phyloP scores from a whole-genome alignment of 2,329 filamentous ascomycete species.

The Pyricularia pennisetigena region DNA sequence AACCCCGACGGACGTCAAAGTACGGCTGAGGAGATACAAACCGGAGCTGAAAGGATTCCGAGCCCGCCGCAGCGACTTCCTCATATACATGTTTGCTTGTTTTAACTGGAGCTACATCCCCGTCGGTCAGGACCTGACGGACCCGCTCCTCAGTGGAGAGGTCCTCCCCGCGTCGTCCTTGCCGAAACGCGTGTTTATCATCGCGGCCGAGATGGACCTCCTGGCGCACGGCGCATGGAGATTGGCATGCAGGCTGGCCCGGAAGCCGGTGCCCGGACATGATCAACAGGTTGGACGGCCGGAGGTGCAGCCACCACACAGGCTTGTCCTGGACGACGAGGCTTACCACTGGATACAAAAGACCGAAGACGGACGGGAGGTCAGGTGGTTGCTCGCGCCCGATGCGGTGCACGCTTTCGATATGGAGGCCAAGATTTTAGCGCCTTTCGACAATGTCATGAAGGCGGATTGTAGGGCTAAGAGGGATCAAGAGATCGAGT shows the following conservation, averaged over 20 bases:
- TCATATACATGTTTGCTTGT: slow-evolving; percentile 14
- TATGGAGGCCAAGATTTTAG: slow-evolving; percentile 11
- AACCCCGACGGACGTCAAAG: slow-evolving; percentile 17
- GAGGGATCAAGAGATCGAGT: slow-evolving; percentile 14
- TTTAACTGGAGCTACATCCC: slow-evolving; percentile 31
- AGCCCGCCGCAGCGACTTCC: slow-evolving; percentile 13
- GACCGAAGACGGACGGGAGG: slow-evolving; percentile 10
- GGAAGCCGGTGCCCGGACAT: slow-evolving; percentile 15
- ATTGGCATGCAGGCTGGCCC: slow-evolving; percentile 23
- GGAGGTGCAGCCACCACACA: slow-evolving; percentile 11
- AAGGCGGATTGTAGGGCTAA: slow-evolving; percentile 16
- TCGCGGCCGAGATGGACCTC: slow-evolving; percentile 33
- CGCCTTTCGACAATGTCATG: slow-evolving; percentile 11
- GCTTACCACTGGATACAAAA: slow-evolving; percentile 16
- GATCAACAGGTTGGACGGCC: slow-evolving; percentile 19
- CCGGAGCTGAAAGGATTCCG: slow-evolving; percentile 17
- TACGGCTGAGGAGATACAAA: slow-evolving; percentile 22
- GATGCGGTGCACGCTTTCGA: slow-evolving; percentile 22
- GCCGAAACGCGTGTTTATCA: slow-evolving; percentile 29
- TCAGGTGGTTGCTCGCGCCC: slow-evolving; percentile 21
- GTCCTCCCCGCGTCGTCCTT: slow-evolving; percentile 21
- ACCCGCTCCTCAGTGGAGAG: slow-evolving; percentile 29
- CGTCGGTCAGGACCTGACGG: slow-evolving; percentile 20
- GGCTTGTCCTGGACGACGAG: slow-evolving; percentile 17
- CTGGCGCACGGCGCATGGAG: slow-evolving; percentile 28